These are phyloP conservation scores for Pseudogymnoascus pannorum DNA, from an alignment of 2,329 filamentous ascomycete species.

Conservation along the genomic window DNA sequence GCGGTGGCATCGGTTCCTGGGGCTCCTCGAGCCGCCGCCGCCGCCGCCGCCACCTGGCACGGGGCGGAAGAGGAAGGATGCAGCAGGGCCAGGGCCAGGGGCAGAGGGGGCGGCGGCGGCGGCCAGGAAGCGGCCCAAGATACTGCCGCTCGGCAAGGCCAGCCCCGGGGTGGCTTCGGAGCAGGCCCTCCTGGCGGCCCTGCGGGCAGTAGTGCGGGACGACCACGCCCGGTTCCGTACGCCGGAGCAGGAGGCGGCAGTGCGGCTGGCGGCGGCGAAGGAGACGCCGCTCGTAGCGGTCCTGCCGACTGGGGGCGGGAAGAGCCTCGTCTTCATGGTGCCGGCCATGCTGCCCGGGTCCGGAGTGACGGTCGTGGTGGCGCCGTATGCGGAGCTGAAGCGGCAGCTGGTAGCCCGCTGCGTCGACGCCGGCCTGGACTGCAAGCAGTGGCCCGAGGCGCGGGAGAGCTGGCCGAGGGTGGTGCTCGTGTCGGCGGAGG, in stretches of 20 bases:
- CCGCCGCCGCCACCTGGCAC: no score
- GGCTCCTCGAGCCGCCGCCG: not conserved
- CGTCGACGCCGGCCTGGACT: slow-evolving; percentile 3
- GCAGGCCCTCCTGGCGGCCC: not conserved
- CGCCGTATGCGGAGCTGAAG: not conserved
- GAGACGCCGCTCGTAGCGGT: not conserved
- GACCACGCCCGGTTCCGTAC: not conserved
- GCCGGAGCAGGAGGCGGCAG: not conserved
- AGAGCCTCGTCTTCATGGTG: slow-evolving; percentile 12
- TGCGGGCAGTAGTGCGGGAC: not conserved
- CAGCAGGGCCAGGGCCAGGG: not conserved
- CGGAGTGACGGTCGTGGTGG: slow-evolving; percentile 6
- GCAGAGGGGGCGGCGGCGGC: no score
- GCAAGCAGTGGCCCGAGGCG: slow-evolving; percentile 1
- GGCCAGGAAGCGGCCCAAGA: no score
- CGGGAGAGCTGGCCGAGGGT: not conserved
- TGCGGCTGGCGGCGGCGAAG: not conserved
- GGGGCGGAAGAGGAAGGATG: slow-evolving; percentile 1
- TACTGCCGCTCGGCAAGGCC: not conserved
- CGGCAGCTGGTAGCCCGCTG: not conserved
- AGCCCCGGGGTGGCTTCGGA: not conserved
- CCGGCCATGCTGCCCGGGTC: not conserved
- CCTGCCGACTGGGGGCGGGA: slow-evolving; percentile 9
- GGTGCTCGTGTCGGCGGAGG: slow-evolving; percentile 9
- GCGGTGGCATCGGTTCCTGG: slow-evolving; percentile 13